These are phyloP conservation scores for Aspergillus diversus DNA, from an alignment of 495 filamentous ascomycete genomes.

Conservation along the genomic window DNA sequence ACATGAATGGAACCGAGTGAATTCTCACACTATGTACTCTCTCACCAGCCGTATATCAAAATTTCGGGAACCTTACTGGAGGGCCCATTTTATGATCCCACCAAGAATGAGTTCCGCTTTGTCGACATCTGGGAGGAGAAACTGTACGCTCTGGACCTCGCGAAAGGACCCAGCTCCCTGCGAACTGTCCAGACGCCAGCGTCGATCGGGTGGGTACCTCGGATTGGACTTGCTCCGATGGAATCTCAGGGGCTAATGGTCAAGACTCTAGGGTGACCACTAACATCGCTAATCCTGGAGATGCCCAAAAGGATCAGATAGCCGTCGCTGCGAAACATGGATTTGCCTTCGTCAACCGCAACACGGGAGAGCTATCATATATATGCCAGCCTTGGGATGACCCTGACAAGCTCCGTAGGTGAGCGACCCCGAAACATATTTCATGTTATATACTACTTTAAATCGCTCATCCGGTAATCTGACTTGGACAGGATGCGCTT, in stretches of 20 bases:
- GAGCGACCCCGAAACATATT: slow-evolving; percentile 18
- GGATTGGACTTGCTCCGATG: neutral
- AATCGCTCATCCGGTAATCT: slow-evolving; percentile 7
- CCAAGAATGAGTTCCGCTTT: slow-evolving; percentile 75
- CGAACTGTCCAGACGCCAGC: slow-evolving; percentile 67
- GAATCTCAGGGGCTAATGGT: slow-evolving; percentile 13
- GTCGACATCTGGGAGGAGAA: slow-evolving; percentile 85
- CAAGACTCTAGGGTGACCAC: slow-evolving; percentile 66
- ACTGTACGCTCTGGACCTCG: slow-evolving; percentile 74
- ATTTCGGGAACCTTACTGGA: slow-evolving; percentile 77
- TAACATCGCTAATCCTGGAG: slow-evolving; percentile 69
- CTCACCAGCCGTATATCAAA: slow-evolving; percentile 70
- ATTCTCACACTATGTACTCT: slow-evolving; percentile 18
- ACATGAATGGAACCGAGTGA: slow-evolving; percentile 13
- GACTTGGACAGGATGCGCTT: slow-evolving; percentile 54
- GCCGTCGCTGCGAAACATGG: slow-evolving; percentile 82
- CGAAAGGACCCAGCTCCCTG: slow-evolving; percentile 63
- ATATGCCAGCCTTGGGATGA: slow-evolving; percentile 62
- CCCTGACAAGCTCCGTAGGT: slow-evolving; percentile 51
- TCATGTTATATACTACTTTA: neutral
- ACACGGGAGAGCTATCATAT: slow-evolving; percentile 64
- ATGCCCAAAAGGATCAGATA: slow-evolving; percentile 62
- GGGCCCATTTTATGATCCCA: slow-evolving; percentile 76
- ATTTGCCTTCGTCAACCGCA: slow-evolving; percentile 72
- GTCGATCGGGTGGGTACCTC: slow-evolving; percentile 57